Evolutionary conservation across 805 yeast species (phyloP).

Genomic region (Kluyveromyces nonfermentans): DNA sequence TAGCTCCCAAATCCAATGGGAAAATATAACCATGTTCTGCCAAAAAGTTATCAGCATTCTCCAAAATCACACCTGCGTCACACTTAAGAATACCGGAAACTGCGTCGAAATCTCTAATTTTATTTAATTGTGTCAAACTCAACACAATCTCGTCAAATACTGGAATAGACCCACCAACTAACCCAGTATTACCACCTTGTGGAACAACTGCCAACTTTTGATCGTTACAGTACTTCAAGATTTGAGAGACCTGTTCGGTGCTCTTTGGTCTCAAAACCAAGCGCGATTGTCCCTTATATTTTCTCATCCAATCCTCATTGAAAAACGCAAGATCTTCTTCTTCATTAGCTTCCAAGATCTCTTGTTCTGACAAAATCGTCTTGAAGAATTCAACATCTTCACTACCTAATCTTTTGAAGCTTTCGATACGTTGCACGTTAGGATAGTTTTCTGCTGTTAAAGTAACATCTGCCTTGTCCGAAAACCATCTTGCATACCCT

Average conservation of each 20-base stretch:
- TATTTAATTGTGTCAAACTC: constrained; percentile 60
- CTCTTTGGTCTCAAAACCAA: constrained; percentile 76
- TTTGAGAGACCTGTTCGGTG: constrained; percentile 65
- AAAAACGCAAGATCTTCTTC: constrained; percentile 55
- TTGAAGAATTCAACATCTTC: constrained; percentile 55
- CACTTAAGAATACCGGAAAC: constrained; percentile 79
- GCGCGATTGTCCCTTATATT: constrained; percentile 80
- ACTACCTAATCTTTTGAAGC: constrained; percentile 42
- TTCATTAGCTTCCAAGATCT: constrained; percentile 38
- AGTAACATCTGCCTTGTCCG: constrained; percentile 19
- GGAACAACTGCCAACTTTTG: constrained; percentile 78
- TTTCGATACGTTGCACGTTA: constrained; percentile 40
- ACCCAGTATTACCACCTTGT: constrained; percentile 95
- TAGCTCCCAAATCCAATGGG: constrained; percentile 92
- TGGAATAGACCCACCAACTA: constrained; percentile 91
- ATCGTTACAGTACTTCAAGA: constrained; percentile 73
- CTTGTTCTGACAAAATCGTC: constrained; percentile 43
- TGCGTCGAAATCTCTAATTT: constrained; percentile 70
- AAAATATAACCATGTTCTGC: constrained; percentile 81
- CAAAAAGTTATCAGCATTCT: constrained; percentile 68
- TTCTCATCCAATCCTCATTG: constrained; percentile 93
- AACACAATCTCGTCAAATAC: constrained; percentile 83
- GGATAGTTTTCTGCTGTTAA: constrained; percentile 69
- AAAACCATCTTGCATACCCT: constrained; percentile 7
- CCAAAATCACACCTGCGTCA: constrained; percentile 87